Evolutionary conservation across 1,284 basidiomycete species (phyloP).

Genomic region (Sanghuangporus sanghuang): DNA sequence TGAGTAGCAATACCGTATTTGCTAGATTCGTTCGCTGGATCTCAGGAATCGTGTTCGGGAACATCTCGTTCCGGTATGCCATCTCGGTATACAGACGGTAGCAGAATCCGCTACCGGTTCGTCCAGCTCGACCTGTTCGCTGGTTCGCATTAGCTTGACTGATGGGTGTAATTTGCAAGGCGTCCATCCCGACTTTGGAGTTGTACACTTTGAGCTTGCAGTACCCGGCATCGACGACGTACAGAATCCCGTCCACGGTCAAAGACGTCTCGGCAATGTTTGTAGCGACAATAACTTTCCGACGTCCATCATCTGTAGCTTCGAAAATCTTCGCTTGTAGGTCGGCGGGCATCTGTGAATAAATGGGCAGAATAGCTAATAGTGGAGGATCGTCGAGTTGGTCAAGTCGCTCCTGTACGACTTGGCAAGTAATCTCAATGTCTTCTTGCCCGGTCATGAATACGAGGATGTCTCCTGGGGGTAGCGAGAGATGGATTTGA

Average conservation of each 20-base stretch:
- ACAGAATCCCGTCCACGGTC: slow-evolving; percentile 96
- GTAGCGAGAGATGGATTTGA: slow-evolving; percentile 91
- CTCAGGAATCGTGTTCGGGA: slow-evolving; percentile 67
- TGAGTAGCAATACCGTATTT: slow-evolving; percentile 59
- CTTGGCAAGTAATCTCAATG: slow-evolving; percentile 92
- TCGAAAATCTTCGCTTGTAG: slow-evolving; percentile 98
- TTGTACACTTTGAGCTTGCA: slow-evolving; percentile 99
- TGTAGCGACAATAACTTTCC: slow-evolving; percentile 97
- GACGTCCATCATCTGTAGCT: slow-evolving; percentile 86
- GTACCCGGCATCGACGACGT: slow-evolving; percentile 94
- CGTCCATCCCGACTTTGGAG: slow-evolving; percentile 98
- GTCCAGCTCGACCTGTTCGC: slow-evolving; percentile 91
- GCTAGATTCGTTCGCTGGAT: slow-evolving; percentile 64
- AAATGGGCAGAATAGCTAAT: slow-evolving; percentile 90
- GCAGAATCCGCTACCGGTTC: slow-evolving; percentile 92
- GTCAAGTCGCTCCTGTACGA: slow-evolving; percentile 84
- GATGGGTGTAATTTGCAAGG: slow-evolving; percentile 97
- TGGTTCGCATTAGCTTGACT: slow-evolving; percentile 97
- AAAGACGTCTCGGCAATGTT: slow-evolving; percentile 99
- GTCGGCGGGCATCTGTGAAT: slow-evolving; percentile 99
- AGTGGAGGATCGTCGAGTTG: slow-evolving; percentile 89
- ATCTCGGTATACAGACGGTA: slow-evolving; percentile 93
- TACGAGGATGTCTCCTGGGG: slow-evolving; percentile 94
- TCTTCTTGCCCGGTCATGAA: slow-evolving; percentile 99
- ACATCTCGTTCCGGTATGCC: slow-evolving; percentile 87